Evolutionary conservation across 371 early-diverging fungal genomes (phyloP).

Genomic region (Apophysomyces elegans): DNA sequence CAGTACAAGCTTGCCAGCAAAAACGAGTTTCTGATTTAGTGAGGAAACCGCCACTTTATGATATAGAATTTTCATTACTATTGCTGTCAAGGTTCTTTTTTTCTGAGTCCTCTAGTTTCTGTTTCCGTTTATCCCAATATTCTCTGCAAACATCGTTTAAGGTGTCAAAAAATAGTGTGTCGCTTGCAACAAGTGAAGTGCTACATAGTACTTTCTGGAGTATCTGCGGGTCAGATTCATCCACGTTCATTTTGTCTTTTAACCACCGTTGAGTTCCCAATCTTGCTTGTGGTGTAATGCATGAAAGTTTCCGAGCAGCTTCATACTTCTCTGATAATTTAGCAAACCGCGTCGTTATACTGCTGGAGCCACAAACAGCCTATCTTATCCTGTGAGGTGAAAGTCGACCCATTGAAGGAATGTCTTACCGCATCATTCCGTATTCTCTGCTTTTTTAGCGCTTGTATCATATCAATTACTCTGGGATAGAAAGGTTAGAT

Average conservation of each 20-base stretch:
- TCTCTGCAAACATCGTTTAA: not conserved
- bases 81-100: not conserved
- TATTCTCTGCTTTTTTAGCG: not conserved
- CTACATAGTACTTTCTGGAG: slow-evolving; percentile 7
- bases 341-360: not conserved
- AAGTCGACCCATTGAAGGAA: not conserved
- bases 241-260: slow-evolving; percentile 7
- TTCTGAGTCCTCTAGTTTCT: not conserved
- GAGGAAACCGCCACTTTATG: not conserved
- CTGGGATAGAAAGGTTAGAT: slow-evolving; percentile 7
- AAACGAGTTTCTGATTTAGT: not conserved
- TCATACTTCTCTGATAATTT: slow-evolving; percentile 5
- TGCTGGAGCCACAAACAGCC: not conserved
- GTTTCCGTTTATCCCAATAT: slow-evolving; percentile 1
- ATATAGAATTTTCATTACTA: not conserved
- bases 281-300: slow-evolving; percentile 14
- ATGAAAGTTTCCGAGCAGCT: not conserved
- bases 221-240: slow-evolving; percentile 6
- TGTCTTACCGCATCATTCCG: slow-evolving; percentile 10
- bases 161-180: not conserved
- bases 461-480: slow-evolving; percentile 8
- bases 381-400: not conserved
- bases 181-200: slow-evolving; percentile 7
- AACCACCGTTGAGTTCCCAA: slow-evolving; percentile 14
- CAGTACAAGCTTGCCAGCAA: too few relatives aligned